Percentiles rank a stretch among this genome's conserved stretches.
Evolutionary conservation across 768 basidiomycete species (phyloP).

Genomic region (Gloeostereum incarnatum): DNA sequence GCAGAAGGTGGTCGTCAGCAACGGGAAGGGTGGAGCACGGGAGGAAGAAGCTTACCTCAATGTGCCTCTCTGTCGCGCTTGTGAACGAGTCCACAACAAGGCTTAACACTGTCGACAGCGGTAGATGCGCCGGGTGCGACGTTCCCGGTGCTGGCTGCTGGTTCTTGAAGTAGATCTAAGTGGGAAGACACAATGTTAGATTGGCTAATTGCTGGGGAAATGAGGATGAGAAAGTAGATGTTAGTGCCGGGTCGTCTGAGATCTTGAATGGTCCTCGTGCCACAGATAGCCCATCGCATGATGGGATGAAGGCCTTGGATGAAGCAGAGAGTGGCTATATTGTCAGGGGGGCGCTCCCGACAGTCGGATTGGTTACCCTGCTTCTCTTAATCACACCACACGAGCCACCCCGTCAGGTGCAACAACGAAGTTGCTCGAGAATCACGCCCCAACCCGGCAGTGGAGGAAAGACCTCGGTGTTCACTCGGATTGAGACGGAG

Average conservation of each 20-base stretch:
- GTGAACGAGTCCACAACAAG: conserved; percentile 97
- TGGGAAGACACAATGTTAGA: background rate
- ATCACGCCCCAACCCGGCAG: too few species aligned
- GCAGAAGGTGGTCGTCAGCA: conserved; percentile 2
- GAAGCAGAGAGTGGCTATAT: background rate
- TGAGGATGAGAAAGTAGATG: too few species aligned
- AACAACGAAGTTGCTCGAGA: too few species aligned
- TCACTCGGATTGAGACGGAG: too few species aligned
- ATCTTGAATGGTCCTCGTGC: too few species aligned
- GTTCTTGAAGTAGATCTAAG: conserved; percentile 96
- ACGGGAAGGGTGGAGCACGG: conserved; percentile 8
- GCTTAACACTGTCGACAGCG: conserved; percentile 68
- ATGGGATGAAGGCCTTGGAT: too few species aligned
- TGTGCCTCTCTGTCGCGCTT: conserved; percentile 95
- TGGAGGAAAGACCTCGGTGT: too few species aligned
- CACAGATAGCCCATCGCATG: too few species aligned
- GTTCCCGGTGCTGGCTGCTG: conserved; percentile 68
- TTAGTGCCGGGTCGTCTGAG: too few species aligned
- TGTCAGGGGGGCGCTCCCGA: background rate
- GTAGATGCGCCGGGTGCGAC: conserved; percentile 72
- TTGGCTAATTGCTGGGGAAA: background rate
- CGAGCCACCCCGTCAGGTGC: too few species aligned
- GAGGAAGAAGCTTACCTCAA: conserved; percentile 56
- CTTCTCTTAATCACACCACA: too few species aligned
- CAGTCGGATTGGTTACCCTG: too few species aligned